Evolutionary conservation across 495 filamentous ascomycete species (phyloP).

Genomic region (Chaetomium tenue): DNA sequence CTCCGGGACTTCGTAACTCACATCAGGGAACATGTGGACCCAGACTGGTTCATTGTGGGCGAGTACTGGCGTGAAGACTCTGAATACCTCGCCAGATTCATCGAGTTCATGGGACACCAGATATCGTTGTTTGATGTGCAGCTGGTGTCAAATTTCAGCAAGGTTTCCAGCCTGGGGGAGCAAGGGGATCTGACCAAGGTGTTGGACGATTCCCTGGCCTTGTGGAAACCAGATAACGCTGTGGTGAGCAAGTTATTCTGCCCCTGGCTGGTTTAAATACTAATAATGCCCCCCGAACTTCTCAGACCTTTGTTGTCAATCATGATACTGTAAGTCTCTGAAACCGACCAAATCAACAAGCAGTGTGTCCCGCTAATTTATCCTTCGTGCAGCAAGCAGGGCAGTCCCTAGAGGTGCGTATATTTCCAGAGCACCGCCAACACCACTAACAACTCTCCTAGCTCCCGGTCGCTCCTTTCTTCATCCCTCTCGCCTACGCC

Average conservation of each 20-base stretch:
- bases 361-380: conserved; percentile 21
- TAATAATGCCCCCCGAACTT: neutral
- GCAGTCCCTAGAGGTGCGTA: conserved; percentile 32
- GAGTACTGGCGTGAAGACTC: conserved; percentile 70
- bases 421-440: neutral
- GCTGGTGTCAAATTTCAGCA: conserved; percentile 63
- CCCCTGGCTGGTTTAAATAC: neutral
- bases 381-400: conserved; percentile 33
- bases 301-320: conserved; percentile 50
- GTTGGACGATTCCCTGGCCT: conserved; percentile 60
- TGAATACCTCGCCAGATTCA: conserved; percentile 53
- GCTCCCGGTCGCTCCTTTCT: conserved; percentile 54
- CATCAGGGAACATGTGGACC: conserved; percentile 49
- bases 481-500: conserved; percentile 60
- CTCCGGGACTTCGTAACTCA: conserved; percentile 48
- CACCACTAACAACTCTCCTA: conserved; percentile 32
- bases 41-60: conserved; percentile 65
- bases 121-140: conserved; percentile 67
- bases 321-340: conserved; percentile 57
- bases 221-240: conserved; percentile 58
- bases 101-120: conserved; percentile 58
- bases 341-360: no score
- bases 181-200: conserved; percentile 51
- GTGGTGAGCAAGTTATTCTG: conserved; percentile 41
- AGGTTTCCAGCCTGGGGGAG: conserved; percentile 44